These are phyloP conservation scores for Phytophthora hibernalis DNA, from an alignment of 352 stramenopile species.

Conservation along the genomic window DNA sequence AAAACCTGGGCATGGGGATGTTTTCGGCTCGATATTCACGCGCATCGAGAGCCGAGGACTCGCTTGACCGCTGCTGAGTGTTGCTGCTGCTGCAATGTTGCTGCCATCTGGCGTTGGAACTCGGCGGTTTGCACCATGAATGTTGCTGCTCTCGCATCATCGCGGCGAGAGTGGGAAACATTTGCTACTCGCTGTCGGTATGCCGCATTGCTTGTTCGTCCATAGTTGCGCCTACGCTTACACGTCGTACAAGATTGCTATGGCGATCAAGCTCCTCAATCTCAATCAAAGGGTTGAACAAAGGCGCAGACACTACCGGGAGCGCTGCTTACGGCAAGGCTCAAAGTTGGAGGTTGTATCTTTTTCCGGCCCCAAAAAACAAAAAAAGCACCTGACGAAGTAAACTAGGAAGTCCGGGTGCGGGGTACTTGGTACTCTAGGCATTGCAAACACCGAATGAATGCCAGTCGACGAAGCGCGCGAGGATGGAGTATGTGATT, in stretches of 20 bases:
- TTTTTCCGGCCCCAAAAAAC: too few species aligned
- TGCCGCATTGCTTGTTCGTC: constrained; percentile 5
- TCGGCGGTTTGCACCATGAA: constrained; percentile 18
- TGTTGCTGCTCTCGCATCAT: constrained; percentile 23
- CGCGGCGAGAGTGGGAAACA: constrained; percentile 1
- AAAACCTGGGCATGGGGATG: constrained; percentile 20
- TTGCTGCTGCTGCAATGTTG: constrained; percentile 12
- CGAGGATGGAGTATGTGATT: too few species aligned
- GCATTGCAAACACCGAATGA: too few species aligned
- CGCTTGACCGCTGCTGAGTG: neutral
- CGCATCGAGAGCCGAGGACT: neutral
- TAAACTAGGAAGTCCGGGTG: too few species aligned
- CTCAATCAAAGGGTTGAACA: constrained; percentile 6
- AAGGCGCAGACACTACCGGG: constrained; percentile 13
- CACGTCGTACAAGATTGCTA: constrained; percentile 1
- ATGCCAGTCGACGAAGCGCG: too few species aligned
- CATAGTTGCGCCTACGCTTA: constrained; percentile 12
- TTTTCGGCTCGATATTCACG: constrained; percentile 11
- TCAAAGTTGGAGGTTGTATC: too few species aligned
- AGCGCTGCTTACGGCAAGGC: constrained; percentile 11
- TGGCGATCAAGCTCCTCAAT: neutral
- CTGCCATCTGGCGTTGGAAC: constrained; percentile 14
- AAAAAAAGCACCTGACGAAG: too few species aligned
- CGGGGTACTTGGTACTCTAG: too few species aligned
- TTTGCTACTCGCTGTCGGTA: constrained; percentile 1